These are phyloP conservation scores for Fragaria vesca DNA, from an alignment of 306 rosid genomes.

Conservation along the genomic window DNA sequence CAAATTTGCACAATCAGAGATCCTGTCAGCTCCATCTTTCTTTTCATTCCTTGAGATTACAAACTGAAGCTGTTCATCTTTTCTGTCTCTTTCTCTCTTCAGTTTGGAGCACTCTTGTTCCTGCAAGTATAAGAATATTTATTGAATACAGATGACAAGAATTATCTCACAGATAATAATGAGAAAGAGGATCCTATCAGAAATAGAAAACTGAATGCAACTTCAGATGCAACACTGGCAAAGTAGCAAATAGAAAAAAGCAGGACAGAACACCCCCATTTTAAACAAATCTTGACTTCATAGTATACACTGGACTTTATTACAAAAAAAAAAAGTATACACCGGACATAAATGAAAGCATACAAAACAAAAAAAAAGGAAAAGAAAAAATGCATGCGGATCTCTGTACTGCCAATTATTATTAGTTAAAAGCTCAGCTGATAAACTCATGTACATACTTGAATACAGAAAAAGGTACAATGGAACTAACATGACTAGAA, in stretches of 20 bases:
- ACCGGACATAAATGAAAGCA: neutral
- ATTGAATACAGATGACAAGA: constrained; percentile 10
- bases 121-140: constrained; percentile 46
- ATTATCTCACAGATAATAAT: neutral
- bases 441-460: neutral
- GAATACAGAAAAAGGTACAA: neutral
- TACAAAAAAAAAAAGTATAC: no score
- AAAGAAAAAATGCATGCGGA: neutral
- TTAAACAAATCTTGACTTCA: neutral
- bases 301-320: no score
- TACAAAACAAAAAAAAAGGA: neutral
- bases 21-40: constrained; percentile 30
- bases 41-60: constrained; percentile 35
- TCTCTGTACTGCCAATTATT: neutral
- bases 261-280: neutral
- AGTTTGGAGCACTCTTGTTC: constrained; percentile 63
- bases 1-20: constrained; percentile 41
- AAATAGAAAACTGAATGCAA: neutral
- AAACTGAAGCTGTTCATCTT: constrained; percentile 42
- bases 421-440: neutral
- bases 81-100: constrained; percentile 55
- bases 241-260: neutral
- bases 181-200: neutral
- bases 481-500: neutral
- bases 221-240: neutral